Evolutionary conservation across 2,329 filamentous ascomycete species (phyloP), one percentile per base, ranked within the genome.

Genomic region (Nemania sp.): DNA sequence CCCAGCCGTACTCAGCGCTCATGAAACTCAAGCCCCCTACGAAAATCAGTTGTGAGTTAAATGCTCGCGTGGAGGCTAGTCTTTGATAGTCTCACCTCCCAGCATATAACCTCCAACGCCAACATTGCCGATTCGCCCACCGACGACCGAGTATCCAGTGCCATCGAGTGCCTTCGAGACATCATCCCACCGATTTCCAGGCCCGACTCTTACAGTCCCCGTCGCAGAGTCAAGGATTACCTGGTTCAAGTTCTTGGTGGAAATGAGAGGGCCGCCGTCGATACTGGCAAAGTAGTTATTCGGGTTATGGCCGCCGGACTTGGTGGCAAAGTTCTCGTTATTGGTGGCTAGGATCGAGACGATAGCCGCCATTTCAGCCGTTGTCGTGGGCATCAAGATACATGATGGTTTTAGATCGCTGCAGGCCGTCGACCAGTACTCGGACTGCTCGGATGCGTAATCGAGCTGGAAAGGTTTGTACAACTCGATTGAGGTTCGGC

Each of bases 261-360:
- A 82, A 62, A 87, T 79, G 5, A 82, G 70, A 1, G 82, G 74
- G 0, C 81, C 82, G 1, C 73, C 78, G 13, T 78, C 70, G 48
- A 82, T 79, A 64, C 79, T 86, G 1, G 83, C 78, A 40, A 79
- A 80, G 62, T 80, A 80, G 17, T 80, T 76, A 67, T 85, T 84
- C 3, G 83, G 80, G 58, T 81, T 83, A 71, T 87, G 84, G 1
- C 84, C 85, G 29, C 84, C 84, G 7, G 81, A 81, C 65, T 83
- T 82, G 65, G 84, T 72, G 6, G 84, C 83, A 64, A 87, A 87
- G 2, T 70, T 72, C 56, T 80, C 81, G 39, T 77, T 74, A 43
- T 78, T 78, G 35, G 78, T 71, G 7, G 75, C 77, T 12, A 87
- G 76, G 32, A 81, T 75, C 25, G 76, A 77, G 48, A 87, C 76